phyloP scores from a whole-genome alignment of 1,139 yeast species.

The Diutina pseudorugosa region DNA sequence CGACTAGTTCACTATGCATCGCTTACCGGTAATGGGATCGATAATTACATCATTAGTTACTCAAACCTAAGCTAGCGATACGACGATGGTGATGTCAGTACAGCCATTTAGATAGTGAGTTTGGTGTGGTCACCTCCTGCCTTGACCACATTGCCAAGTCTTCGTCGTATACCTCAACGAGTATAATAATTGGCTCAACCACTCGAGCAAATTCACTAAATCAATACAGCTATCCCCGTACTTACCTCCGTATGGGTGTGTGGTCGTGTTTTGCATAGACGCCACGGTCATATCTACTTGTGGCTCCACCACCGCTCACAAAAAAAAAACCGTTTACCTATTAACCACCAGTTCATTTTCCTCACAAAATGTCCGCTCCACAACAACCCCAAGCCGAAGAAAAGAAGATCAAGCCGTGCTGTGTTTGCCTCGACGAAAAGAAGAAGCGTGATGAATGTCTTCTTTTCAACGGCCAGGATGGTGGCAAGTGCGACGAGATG shows the following conservation, averaged over 20 bases:
- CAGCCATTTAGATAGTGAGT: neutral
- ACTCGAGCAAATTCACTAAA: neutral
- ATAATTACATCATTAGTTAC: neutral
- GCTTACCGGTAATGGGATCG: neutral
- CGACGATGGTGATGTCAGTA: neutral
- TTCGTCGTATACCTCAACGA: neutral
- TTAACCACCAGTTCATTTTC: neutral
- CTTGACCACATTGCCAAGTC: neutral
- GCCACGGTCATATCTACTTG: neutral
- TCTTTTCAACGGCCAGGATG: constrained; percentile 69
- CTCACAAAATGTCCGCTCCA: neutral
- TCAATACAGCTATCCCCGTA: neutral
- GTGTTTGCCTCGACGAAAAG: constrained; percentile 87
- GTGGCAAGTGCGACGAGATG: constrained; percentile 67
- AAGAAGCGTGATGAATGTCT: constrained; percentile 78
- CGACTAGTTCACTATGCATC: neutral
- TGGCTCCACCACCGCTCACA: neutral
- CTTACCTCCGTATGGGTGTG: neutral
- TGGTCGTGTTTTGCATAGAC: neutral
- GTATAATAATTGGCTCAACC: neutral
- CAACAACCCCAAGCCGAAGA: constrained; percentile 1
- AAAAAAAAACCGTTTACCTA: neutral
- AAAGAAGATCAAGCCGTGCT: constrained; percentile 82
- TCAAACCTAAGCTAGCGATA: neutral
- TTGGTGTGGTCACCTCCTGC: neutral